Conservation (phyloP, 768 basidiomycete genomes). For the Xanthoconium purpureum region DNA sequence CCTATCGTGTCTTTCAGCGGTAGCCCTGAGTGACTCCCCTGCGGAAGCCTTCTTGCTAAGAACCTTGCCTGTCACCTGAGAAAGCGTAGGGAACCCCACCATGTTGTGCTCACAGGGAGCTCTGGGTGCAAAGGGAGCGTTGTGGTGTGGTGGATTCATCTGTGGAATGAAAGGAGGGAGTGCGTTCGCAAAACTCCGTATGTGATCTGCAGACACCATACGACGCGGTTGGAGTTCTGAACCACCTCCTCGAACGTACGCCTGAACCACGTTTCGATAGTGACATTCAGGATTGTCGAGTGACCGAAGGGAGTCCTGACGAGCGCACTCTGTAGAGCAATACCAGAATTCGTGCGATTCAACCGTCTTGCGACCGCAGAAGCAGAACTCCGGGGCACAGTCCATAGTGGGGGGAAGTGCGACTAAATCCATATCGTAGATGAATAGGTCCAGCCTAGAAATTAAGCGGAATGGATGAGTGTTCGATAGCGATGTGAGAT, state of each 20-base stretch:
- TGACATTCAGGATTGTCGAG: constrained; percentile 22
- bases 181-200: background rate
- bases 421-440: background rate
- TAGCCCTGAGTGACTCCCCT: background rate
- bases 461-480: background rate
- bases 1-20: background rate
- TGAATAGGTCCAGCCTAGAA: background rate
- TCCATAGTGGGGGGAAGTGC: constrained; percentile 10
- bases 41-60: constrained; percentile 1
- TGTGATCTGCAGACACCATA: constrained; percentile 9
- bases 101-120: background rate
- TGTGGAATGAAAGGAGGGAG: background rate
- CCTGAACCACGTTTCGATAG: constrained; percentile 25
- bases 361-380: constrained; percentile 24
- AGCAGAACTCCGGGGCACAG: constrained; percentile 17
- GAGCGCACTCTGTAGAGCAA: constrained; percentile 29
- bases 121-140: background rate
- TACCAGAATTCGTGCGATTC: constrained; percentile 29
- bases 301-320: constrained; percentile 25
- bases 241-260: constrained; percentile 1
- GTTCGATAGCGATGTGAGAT: background rate
- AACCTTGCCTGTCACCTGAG: constrained; percentile 16
- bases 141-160: background rate
- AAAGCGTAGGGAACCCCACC: constrained; percentile 15
- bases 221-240: constrained; percentile 3